phyloP scores from a whole-genome alignment of 306 rosid species.

The Quercus dentata region DNA sequence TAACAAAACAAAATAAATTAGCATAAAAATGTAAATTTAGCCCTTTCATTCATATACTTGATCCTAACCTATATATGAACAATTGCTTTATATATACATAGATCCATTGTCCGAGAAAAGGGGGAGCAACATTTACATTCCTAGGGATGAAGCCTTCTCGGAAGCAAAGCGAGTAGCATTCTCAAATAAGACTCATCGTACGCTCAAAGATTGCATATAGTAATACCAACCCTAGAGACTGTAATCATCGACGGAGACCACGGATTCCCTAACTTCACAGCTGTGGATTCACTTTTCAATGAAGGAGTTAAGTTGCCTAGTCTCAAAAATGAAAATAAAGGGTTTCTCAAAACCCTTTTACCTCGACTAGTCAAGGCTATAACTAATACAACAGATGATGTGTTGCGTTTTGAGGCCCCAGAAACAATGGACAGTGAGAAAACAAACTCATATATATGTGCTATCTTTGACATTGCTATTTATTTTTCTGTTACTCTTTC shows the following conservation, averaged over 20 bases:
- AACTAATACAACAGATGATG: constrained; percentile 17
- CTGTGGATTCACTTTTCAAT: constrained; percentile 49
- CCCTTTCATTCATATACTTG: background rate
- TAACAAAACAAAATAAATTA: no score
- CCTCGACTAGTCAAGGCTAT: constrained; percentile 41
- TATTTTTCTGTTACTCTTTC: background rate
- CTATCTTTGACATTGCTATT: no score
- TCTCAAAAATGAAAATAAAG: background rate
- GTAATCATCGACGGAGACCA: constrained; percentile 8
- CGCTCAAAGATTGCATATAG: constrained; percentile 35
- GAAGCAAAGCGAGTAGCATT: constrained; percentile 41
- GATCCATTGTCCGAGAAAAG: constrained; percentile 49
- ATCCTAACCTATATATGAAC: no score
- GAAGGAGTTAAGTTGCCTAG: constrained; percentile 49
- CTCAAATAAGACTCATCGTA: constrained; percentile 23
- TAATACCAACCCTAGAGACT: constrained; percentile 36
- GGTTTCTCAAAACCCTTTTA: constrained; percentile 22
- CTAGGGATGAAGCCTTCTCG: constrained; percentile 61
- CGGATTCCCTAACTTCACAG: constrained; percentile 45
- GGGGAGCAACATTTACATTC: constrained; percentile 42
- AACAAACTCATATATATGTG: background rate
- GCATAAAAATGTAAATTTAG: no score
- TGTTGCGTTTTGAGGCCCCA: constrained; percentile 59
- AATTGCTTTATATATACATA: constrained; percentile 1
- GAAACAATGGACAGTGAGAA: constrained; percentile 45